Conservation (phyloP, 371 early-diverging fungal genomes). For the Polyrhizophydium stewartii region DNA sequence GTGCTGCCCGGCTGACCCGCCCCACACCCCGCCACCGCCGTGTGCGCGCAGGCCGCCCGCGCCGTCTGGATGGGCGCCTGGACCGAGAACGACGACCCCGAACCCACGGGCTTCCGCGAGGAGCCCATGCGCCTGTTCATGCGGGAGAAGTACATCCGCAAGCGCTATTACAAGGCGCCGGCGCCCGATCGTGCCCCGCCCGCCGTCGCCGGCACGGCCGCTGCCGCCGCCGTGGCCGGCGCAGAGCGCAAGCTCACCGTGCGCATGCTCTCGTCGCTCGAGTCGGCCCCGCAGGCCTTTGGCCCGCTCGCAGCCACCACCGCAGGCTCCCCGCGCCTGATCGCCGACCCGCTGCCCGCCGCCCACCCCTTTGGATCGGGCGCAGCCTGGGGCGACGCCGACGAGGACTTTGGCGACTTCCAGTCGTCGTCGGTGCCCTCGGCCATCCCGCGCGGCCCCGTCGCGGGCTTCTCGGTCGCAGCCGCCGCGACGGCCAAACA, state of each 20-base stretch:
- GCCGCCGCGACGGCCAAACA: too few species aligned
- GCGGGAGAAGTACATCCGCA: slow-evolving; percentile 1
- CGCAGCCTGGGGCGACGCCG: background rate
- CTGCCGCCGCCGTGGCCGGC: background rate
- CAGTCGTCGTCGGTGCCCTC: too few species aligned
- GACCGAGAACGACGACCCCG: background rate
- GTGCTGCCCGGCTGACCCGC: background rate
- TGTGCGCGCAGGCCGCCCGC: slow-evolving; percentile 6
- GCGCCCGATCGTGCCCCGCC: background rate
- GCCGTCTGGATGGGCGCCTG: background rate
- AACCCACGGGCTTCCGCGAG: background rate
- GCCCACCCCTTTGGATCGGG: too few species aligned
- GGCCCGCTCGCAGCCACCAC: background rate
- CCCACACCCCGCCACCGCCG: too few species aligned
- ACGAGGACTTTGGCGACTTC: background rate
- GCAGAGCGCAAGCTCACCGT: background rate
- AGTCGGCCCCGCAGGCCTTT: background rate
- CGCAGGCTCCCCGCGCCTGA: too few species aligned
- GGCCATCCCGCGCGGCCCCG: too few species aligned
- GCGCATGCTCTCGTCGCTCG: background rate
- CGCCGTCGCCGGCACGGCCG: too few species aligned
- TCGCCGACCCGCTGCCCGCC: too few species aligned
- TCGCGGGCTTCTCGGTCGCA: too few species aligned
- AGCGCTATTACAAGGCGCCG: background rate
- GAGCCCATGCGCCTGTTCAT: background rate